A percentile compares a stretch with the other conserved stretches of the same genome.
phyloP scores from a whole-genome alignment of 805 yeast genomes.

The Yamadazyma sp. region DNA sequence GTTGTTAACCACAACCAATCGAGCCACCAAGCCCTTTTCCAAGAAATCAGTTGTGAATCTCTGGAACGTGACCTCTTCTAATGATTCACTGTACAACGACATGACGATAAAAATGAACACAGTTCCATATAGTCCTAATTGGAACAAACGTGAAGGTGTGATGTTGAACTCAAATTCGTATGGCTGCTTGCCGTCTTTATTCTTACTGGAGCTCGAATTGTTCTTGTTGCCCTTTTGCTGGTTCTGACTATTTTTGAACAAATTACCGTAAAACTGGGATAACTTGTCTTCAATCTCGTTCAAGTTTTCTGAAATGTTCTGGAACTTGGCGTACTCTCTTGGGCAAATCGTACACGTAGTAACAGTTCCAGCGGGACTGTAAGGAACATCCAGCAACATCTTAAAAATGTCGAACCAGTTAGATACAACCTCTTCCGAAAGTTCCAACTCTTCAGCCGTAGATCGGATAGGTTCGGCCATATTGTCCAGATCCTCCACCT shows the following conservation, averaged over 20 bases:
- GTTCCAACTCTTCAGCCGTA: slow-evolving; percentile 16
- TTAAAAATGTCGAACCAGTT: slow-evolving; percentile 35
- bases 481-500: slow-evolving; percentile 17
- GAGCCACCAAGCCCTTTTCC: slow-evolving; percentile 74
- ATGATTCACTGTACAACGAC: slow-evolving; percentile 19
- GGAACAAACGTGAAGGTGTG: slow-evolving; percentile 22
- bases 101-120: slow-evolving; percentile 25
- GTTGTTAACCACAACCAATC: slow-evolving; percentile 74
- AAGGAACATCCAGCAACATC: slow-evolving; percentile 26
- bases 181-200: slow-evolving; percentile 14
- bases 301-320: slow-evolving; percentile 11
- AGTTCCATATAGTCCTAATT: slow-evolving; percentile 32
- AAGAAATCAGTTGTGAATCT: slow-evolving; percentile 77
- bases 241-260: slow-evolving; percentile 8
- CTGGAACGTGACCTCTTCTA: slow-evolving; percentile 79
- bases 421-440: slow-evolving; percentile 17
- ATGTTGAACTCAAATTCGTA: slow-evolving; percentile 17
- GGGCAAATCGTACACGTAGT: slow-evolving; percentile 31
- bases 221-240: slow-evolving; percentile 6
- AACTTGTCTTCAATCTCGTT: slow-evolving; percentile 13
- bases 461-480: slow-evolving; percentile 3
- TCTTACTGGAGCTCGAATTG: slow-evolving; percentile 14
- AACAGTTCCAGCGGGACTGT: slow-evolving; percentile 19
- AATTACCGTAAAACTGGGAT: slow-evolving; percentile 11
- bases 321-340: slow-evolving; percentile 21